phyloP scores from a whole-genome alignment of 129 eudicot species.

The Cynara cardunculus region DNA sequence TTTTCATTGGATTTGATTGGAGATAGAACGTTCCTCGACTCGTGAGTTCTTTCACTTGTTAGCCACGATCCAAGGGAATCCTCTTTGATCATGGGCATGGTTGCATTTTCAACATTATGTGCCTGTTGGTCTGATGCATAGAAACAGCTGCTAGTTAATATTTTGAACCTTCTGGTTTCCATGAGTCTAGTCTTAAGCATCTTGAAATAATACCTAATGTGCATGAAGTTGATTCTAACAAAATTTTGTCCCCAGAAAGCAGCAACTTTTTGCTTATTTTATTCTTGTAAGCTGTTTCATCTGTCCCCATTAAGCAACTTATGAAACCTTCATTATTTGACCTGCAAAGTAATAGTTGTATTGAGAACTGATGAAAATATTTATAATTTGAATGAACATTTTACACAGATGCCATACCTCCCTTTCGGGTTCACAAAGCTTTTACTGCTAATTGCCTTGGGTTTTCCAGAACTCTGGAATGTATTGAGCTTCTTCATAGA shows the following conservation, averaged over 20 bases:
- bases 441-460: conserved; percentile 29
- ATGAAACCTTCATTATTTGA: background rate
- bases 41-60: conserved; percentile 22
- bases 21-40: conserved; percentile 55
- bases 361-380: background rate
- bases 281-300: background rate
- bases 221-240: conserved; percentile 14
- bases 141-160: conserved; percentile 6
- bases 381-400: background rate
- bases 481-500: conserved; percentile 36
- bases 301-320: background rate
- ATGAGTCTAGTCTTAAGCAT: background rate
- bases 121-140: conserved; percentile 35
- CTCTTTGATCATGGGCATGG: background rate
- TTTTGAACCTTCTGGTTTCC: background rate
- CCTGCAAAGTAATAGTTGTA: background rate
- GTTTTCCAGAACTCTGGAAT: conserved; percentile 25
- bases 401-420: conserved; percentile 29
- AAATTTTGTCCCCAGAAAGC: background rate
- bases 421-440: conserved; percentile 15
- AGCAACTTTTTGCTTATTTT: conserved; percentile 3
- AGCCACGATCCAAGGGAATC: conserved; percentile 19
- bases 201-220: conserved; percentile 34
- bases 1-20: conserved; percentile 54
- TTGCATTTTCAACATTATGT: conserved; percentile 21